These are phyloP conservation scores for Sedum album DNA, from an alignment of 164 flowering plant species.

Conservation along the genomic window DNA sequence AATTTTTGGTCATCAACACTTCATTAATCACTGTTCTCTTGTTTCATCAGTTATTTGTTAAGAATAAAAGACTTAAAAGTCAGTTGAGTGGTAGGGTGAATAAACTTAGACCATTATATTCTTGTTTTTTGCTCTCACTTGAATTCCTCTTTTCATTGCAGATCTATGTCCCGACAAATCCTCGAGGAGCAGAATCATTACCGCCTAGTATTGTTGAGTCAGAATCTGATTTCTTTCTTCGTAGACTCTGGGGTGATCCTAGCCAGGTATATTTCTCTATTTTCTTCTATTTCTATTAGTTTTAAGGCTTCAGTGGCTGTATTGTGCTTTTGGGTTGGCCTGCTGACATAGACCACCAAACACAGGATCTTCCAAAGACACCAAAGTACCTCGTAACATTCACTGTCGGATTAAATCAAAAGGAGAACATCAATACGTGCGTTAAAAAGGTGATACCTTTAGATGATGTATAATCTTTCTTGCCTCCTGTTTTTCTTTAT, in stretches of 20 bases:
- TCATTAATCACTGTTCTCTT: neutral
- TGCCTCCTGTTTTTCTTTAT: neutral
- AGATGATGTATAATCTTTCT: too few relatives aligned
- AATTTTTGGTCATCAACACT: neutral
- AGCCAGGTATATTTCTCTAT: neutral
- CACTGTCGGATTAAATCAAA: slow-evolving; percentile 51
- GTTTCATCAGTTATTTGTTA: neutral
- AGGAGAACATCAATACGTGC: neutral
- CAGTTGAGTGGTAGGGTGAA: neutral
- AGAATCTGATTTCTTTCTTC: slow-evolving; percentile 3
- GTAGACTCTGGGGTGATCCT: slow-evolving; percentile 5
- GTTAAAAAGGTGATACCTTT: neutral
- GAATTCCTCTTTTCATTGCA: neutral
- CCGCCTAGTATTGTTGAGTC: neutral
- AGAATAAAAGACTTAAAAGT: neutral
- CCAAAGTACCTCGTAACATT: slow-evolving; percentile 82
- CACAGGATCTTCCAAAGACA: slow-evolving; percentile 66
- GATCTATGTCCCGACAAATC: neutral
- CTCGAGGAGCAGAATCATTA: slow-evolving; percentile 3
- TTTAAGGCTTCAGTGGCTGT: neutral
- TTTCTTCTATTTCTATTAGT: neutral
- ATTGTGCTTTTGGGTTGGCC: neutral
- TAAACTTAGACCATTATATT: neutral
- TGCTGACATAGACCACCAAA: slow-evolving; percentile 10
- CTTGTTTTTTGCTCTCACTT: neutral